Base-by-base conservation (phyloP, 352 stramenopile genomes). In the Phytophthora podocarpi region DNA sequence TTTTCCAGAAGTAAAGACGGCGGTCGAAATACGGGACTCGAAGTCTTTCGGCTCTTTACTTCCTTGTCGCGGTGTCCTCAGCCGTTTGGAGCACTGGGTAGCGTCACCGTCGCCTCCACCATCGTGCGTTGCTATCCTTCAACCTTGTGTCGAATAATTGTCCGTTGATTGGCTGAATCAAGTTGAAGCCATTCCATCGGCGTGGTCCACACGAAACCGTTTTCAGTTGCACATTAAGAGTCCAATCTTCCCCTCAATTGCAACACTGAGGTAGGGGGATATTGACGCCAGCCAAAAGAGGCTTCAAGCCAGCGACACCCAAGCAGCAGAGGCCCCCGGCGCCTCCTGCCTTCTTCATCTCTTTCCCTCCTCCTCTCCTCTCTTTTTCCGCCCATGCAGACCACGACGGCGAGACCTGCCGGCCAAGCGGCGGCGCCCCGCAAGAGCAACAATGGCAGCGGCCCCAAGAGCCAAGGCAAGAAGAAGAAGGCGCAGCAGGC, bases 401-500 rank as follows among this genome's bases (percentile, higher is more conserved):
- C 37, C 34, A 45, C 55, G n/a, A 59, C 62, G 40, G 10, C 30
- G 5, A 63, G 31, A 65, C 6, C 59, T 40, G 32, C 16, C 61
- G 16, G 20, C 36, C 21, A 54, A 28, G 49, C 56, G 24, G 23
- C 59, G 10, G 26, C 28, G 4, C 7, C 61, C 24, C 70, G 65
- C 48, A 78, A 78, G 53, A 64, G 39, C 45, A 66, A 24, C 39
- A 48, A 23, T 32, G 28, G 23, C 55, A 58, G 24, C 31, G 36
- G 50, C 23, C 35, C 67, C 49, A 82, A 78, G 55, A 58, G 23
- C 37, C 35, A 46, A 51, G 51, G 41, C 58, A 82, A 82, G 59
- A 82, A 82, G 46, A 82, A 82, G 58, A 74, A 70, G 43, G 15
- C 60, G 49, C 52, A 45, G 32, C 49, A 61, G 52, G n/a, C 42